A percentile compares a stretch with the other conserved stretches of the same genome.
Evolutionary conservation across 441 rosid species (phyloP).

Genomic region (Codiaeum variegatum): DNA sequence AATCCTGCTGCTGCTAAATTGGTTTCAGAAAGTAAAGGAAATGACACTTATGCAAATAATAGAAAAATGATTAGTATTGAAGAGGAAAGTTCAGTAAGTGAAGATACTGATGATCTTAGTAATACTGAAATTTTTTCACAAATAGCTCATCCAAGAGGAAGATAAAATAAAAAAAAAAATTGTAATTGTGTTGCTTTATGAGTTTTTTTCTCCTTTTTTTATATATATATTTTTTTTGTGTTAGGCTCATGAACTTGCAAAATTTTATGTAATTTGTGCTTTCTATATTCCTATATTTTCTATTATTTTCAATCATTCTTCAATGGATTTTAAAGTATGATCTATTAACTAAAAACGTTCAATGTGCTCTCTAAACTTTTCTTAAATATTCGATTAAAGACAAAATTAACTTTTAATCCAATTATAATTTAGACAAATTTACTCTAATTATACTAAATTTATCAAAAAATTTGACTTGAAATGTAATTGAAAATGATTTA

Average conservation of each 20-base stretch:
- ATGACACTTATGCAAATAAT: conserved; percentile 40
- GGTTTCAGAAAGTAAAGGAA: conserved; percentile 36
- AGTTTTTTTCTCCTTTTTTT: background rate
- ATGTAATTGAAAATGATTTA: too few relatives aligned
- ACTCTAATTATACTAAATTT: too few relatives aligned
- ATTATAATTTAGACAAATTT: too few relatives aligned
- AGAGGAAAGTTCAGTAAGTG: conserved; percentile 72
- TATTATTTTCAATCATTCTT: conserved; percentile 8
- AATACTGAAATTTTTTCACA: conserved; percentile 84
- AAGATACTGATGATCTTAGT: conserved; percentile 69
- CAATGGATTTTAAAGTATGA: conserved; percentile 11
- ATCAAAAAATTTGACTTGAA: too few relatives aligned
- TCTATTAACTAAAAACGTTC: background rate
- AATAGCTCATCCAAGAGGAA: conserved; percentile 87
- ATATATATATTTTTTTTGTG: background rate
- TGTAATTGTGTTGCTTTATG: background rate
- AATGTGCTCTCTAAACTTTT: too few relatives aligned
- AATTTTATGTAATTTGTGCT: background rate
- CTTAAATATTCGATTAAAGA: too few relatives aligned
- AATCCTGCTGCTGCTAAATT: conserved; percentile 59
- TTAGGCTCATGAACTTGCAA: conserved; percentile 13
- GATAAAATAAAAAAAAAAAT: conserved; percentile 25
- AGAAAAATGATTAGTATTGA: conserved; percentile 69
- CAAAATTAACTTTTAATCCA: too few relatives aligned
- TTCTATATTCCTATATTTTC: background rate